Conservation (phyloP, 192 early-diverging fungal genomes). For the Rhizoclosmatium sp. region DNA sequence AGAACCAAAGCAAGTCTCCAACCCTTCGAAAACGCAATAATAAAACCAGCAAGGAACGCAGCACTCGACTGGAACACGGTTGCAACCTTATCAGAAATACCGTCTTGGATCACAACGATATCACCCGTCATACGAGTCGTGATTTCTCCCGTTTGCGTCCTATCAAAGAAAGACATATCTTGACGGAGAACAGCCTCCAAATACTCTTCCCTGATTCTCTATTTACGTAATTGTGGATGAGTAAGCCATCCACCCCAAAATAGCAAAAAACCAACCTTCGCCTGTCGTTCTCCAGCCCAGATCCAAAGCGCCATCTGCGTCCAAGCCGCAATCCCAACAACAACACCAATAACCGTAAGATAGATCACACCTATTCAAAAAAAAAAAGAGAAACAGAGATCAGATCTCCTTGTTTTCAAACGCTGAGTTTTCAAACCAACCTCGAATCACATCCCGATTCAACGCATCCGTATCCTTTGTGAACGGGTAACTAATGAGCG, state of each 20-base stretch:
- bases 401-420: too few relatives aligned
- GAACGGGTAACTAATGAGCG: constrained; percentile 39
- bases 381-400: too few relatives aligned
- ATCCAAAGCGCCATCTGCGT: constrained; percentile 48
- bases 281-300: constrained; percentile 46
- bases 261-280: constrained; percentile 24
- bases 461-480: constrained; percentile 20
- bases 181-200: constrained; percentile 41
- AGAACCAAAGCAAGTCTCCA: constrained; percentile 89
- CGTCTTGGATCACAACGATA: constrained; percentile 57
- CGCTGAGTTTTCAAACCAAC: too few relatives aligned
- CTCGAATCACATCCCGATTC: constrained; percentile 20
- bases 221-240: constrained; percentile 19
- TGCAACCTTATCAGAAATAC: constrained; percentile 63
- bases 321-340: constrained; percentile 38
- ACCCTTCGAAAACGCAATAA: constrained; percentile 63
- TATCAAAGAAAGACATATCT: constrained; percentile 49
- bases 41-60: constrained; percentile 57
- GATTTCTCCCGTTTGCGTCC: constrained; percentile 53
- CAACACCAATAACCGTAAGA: constrained; percentile 42
- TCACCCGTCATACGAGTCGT: constrained; percentile 58
- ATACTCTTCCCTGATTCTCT: constrained; percentile 48
- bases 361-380: constrained; percentile 23
- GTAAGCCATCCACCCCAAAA: neutral
- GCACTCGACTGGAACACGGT: constrained; percentile 43